Evolutionary conservation across 2,329 filamentous ascomycete genomes (phyloP).

Genomic region (Aphanocladium album): DNA sequence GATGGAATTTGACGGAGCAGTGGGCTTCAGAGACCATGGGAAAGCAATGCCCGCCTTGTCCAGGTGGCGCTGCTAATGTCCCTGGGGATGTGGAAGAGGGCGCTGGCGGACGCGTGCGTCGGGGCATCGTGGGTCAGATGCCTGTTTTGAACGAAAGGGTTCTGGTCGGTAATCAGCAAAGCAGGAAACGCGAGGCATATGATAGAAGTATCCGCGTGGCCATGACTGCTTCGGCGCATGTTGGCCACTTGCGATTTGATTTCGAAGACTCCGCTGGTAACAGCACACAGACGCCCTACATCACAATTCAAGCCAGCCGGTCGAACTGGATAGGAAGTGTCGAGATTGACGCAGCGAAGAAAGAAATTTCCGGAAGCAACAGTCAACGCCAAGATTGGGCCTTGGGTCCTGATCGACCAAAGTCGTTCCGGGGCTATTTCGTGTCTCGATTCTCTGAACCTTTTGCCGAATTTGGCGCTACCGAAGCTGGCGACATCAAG

Average conservation of each 20-base stretch:
- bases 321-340: constrained; percentile 41
- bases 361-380: constrained; percentile 39
- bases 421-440: constrained; percentile 40
- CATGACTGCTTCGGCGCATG: constrained; percentile 39
- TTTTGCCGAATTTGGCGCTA: constrained; percentile 33
- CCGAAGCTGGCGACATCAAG: constrained; percentile 24
- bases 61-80: constrained; percentile 19
- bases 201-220: constrained; percentile 25
- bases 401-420: constrained; percentile 36
- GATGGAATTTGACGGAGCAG: constrained; percentile 32
- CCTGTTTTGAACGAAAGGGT: neutral
- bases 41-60: constrained; percentile 35
- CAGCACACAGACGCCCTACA: constrained; percentile 25
- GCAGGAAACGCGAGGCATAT: constrained; percentile 1
- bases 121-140: constrained; percentile 15
- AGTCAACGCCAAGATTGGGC: constrained; percentile 42
- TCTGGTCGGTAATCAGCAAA: neutral
- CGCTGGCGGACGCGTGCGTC: constrained; percentile 34
- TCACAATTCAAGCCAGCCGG: constrained; percentile 40
- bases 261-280: constrained; percentile 22
- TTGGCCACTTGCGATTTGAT: constrained; percentile 36
- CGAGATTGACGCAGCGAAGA: constrained; percentile 29
- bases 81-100: constrained; percentile 26
- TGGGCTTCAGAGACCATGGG: constrained; percentile 27
- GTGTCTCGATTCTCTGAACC: constrained; percentile 41